Evolutionary conservation across 1,139 yeast species (phyloP), one percentile per base, ranked within the genome.

Genomic region (Suhomyces atakaporum): DNA sequence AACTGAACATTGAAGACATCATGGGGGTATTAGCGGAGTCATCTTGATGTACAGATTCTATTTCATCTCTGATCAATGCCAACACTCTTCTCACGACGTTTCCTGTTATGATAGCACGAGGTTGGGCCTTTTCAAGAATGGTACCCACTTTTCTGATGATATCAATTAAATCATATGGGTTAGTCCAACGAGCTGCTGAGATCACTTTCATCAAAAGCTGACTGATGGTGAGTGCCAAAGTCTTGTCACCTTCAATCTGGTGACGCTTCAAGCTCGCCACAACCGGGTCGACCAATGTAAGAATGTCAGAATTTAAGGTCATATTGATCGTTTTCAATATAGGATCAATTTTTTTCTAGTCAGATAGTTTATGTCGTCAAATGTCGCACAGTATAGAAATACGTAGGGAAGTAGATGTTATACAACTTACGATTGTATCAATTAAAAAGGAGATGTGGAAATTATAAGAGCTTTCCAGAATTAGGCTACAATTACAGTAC

Each of bases 81-180:
- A 94, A 69, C 2, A 92, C 92, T 57, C 98, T 75, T 59, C 97
- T 79, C 14, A 92, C 86, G 31, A 92, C 82, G 58, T 92, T 94
- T 5, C 97, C 98, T 35, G 94, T 79, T 8, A 90, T 79, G 48
- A 89, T 81, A 52, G 90, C 96, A 47, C 82, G 71, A 5, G 92
- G 90, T 47, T 79, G 84, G 2, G 90, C 85, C 24, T 69, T 72
- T 25, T 77, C 77, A 28, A 84, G 57, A 16, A 73, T 63, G 27
- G 62, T 65, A 2, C 92, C 94, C 13, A 83, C 75, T 40, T 67
- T 65, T 51, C 94, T 78, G 45, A 92, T 80, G 40, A 84, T 79
- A 13, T 63, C 63, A 29, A 90, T 80, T 46, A 92, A 71, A 44
- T 86, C 89, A 42, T 77, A 81, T 7, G 87, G 79, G 41, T 81